Evolutionary conservation across 306 rosid genomes (phyloP).

Genomic region (Quercus rubra): DNA sequence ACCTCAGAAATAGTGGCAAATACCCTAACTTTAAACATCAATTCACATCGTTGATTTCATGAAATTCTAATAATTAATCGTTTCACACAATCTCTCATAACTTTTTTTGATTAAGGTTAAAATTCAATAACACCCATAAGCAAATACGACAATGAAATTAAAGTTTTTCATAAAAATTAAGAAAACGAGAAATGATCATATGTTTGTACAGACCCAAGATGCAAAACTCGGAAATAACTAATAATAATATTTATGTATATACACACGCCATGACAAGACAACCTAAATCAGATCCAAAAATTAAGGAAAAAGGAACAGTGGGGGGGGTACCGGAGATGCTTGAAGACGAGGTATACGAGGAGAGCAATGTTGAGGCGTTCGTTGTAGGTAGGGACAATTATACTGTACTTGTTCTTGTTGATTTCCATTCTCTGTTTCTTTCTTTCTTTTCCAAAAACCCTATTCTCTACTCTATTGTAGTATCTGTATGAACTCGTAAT

Average conservation of each 20-base stretch:
- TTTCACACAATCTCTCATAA: too few relatives aligned
- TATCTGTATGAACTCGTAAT: too few relatives aligned
- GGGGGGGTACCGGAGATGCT: constrained; percentile 57
- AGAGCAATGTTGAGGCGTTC: constrained; percentile 92
- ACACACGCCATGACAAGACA: too few relatives aligned
- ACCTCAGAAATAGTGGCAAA: background rate
- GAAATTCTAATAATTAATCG: too few relatives aligned
- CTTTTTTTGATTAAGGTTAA: too few relatives aligned
- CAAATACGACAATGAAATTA: background rate
- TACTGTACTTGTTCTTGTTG: constrained; percentile 66
- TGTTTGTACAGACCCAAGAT: too few relatives aligned
- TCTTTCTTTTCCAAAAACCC: too few relatives aligned
- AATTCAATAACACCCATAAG: background rate
- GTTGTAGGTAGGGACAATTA: constrained; percentile 87
- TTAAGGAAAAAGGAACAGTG: background rate
- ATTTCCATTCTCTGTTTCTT: constrained; percentile 27
- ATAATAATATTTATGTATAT: too few relatives aligned
- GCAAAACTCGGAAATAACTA: too few relatives aligned
- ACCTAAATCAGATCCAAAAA: background rate
- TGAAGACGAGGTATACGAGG: constrained; percentile 82
- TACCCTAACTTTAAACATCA: background rate
- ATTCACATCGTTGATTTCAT: too few relatives aligned
- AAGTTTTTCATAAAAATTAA: background rate
- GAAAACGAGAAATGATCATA: background rate
- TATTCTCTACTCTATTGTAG: too few relatives aligned